Evolutionary conservation across 768 basidiomycete genomes (phyloP), one percentile per base, ranked within the genome.

Genomic region (Collybiopsis luxurians): DNA sequence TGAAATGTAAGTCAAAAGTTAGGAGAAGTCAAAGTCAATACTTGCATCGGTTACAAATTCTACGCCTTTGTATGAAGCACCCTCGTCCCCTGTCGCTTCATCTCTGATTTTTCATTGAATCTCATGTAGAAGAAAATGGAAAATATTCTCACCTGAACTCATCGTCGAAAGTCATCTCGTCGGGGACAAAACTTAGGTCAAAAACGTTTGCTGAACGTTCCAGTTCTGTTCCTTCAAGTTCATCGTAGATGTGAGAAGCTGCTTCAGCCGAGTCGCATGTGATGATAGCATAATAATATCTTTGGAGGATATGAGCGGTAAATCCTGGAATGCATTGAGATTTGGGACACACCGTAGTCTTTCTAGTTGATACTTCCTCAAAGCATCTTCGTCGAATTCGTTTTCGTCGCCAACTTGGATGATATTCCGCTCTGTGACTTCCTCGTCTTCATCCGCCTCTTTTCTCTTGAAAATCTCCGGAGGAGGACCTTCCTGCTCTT

Each of bases 121-220:
- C 11, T 55, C 6, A n/a, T 55, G 51, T 17, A 24, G 17, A 46
- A 38, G 56, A n/a, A 40, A 11, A 7, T 17, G 9, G 15, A 54
- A 23, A 26, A 27, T 11, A 30, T 30, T 46, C 62, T n/a, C 64
- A 92, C 93, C 90, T 78, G 63, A 77, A 82, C 56, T 90, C 85
- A 15, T 83, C 82, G 19, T 89, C 89, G 64, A 98, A 97, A 2
- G 75, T 75, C 93, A 95, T 95, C 23, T 80, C 88, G 28, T 94
- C 86, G 0, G 94, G 92, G 11, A 96, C 93, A 69, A 90, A 98
- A 69, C 95, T 97, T 31, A 99, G 73, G 67, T 99, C 92, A 58
- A 99, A 89, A 6, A 98, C 82, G 68, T 99, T 99, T 2, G 97
- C 96, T 1, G 96, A 97, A 28, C 94, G 86, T 70, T 98, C 97